A percentile compares a stretch with the other conserved stretches of the same genome.
These are phyloP conservation scores for Claviceps spartinae DNA, from an alignment of 2,329 filamentous ascomycete species.

Conservation along the genomic window DNA sequence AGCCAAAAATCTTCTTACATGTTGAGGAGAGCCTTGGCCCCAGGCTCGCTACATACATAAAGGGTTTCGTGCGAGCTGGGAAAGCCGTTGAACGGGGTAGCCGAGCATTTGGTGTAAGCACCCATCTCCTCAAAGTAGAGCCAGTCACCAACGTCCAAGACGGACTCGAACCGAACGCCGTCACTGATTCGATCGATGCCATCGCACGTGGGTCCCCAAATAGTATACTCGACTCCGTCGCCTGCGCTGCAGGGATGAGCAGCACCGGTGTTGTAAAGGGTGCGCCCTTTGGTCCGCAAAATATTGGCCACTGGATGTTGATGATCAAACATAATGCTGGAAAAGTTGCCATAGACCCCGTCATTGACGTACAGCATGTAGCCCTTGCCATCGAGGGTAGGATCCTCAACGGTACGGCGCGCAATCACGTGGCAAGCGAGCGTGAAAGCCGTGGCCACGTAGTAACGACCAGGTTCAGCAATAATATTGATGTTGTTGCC, in stretches of 20 bases:
- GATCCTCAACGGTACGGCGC: conserved; percentile 72
- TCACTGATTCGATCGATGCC: conserved; percentile 90
- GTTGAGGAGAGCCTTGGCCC: conserved; percentile 57
- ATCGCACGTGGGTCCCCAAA: conserved; percentile 97
- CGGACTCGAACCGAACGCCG: conserved; percentile 61
- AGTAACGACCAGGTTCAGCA: conserved; percentile 92
- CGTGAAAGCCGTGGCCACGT: conserved; percentile 85
- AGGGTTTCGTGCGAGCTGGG: conserved; percentile 83
- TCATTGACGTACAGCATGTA: conserved; percentile 99
- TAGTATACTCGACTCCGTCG: conserved; percentile 66
- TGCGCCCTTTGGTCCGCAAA: conserved; percentile 47
- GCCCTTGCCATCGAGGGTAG: conserved; percentile 48
- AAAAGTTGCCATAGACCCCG: conserved; percentile 96
- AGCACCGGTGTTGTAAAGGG: conserved; percentile 42
- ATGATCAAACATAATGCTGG: conserved; percentile 98
- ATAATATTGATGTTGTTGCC: conserved; percentile 64
- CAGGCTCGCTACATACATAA: conserved; percentile 89
- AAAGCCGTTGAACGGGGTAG: conserved; percentile 96
- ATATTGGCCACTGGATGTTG: conserved; percentile 81
- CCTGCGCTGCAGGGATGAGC: conserved; percentile 32
- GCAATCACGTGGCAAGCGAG: conserved; percentile 94
- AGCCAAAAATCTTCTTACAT: conserved; percentile 1
- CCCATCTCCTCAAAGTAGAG: conserved; percentile 99
- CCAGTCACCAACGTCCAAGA: conserved; percentile 90
- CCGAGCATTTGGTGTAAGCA: conserved; percentile 95